A percentile compares a stretch with the other conserved stretches of the same genome.
phyloP scores from a whole-genome alignment of 176 grass and related monocot genomes.

The Cenchrus americanus region DNA sequence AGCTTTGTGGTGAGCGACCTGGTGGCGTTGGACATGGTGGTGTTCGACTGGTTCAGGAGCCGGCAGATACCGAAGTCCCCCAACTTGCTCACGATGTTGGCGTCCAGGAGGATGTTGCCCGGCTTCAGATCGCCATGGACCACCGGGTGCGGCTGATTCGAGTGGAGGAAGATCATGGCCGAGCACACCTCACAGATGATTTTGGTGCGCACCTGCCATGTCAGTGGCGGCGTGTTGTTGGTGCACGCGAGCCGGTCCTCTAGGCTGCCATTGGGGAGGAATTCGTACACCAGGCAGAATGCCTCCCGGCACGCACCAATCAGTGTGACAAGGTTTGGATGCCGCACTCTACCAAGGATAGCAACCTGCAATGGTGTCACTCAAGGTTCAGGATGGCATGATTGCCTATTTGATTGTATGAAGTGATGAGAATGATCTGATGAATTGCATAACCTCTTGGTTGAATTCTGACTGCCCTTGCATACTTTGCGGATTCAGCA shows the following conservation, averaged over 20 bases:
- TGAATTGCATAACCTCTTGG: conserved; percentile 50
- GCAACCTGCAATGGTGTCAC: conserved; percentile 37
- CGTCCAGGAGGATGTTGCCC: conserved; percentile 60
- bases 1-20: conserved; percentile 13
- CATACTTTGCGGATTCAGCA: conserved; percentile 44
- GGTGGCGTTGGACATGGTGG: neutral
- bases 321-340: conserved; percentile 57
- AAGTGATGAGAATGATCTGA: neutral
- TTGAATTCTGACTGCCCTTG: conserved; percentile 62
- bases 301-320: conserved; percentile 52
- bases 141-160: conserved; percentile 51
- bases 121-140: conserved; percentile 67
- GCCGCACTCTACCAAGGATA: conserved; percentile 51
- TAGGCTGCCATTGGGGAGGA: conserved; percentile 55
- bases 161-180: conserved; percentile 58
- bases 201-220: conserved; percentile 59
- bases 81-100: conserved; percentile 59
- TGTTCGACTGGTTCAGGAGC: conserved; percentile 39
- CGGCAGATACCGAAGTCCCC: conserved; percentile 61
- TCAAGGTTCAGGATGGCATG: neutral
- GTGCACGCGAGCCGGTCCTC: conserved; percentile 49
- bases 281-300: conserved; percentile 52
- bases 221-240: conserved; percentile 49
- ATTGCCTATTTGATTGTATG: neutral
- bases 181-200: conserved; percentile 60